Evolutionary conservation across 768 basidiomycete genomes (phyloP), one percentile per base, ranked within the genome.

Genomic region (Daedaleopsis sinensis): DNA sequence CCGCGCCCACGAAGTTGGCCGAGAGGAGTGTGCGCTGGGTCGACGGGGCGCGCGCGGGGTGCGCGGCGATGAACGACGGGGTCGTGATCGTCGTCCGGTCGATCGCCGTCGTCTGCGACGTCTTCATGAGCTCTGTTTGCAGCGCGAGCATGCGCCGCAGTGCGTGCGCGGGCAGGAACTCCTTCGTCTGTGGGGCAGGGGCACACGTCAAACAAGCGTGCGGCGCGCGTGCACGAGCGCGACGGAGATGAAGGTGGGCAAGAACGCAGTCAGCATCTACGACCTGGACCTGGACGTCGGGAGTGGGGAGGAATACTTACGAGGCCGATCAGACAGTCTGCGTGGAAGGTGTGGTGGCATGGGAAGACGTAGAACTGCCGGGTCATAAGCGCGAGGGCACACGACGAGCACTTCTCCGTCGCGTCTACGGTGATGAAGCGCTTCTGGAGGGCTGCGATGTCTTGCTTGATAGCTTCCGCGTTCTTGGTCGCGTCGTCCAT

Each of bases 321-420:
- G 83, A 97, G 79, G 27, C 89, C 87, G 72, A 99, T 95, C 56
- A 98, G 80, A 77, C 97, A 98, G 72, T 99, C 96, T 7, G 94
- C 94, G 76, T 98, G 97, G 84, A 98, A 98, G 16, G 88, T 85
- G 73, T 99, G 97, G 68, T 95, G 93, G 75, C 97, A 98, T 47
- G 97, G 97, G 77, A 99, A 99, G 50, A 96, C 94, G 74, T 99
- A 99, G 74, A 98, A 98, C 70, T 98, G 96, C 65, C 96, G 80
- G 23, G 87, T 90, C 55, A 98, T 76, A 53, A 99, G 80, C 38
- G 87, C 78, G 63, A 84, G 81, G 9, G 84, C 82, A 75, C 97
- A 98, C 32, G 82, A 82, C 12, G 91, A 89, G 69, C 97, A 98
- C 67, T 85, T 85, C 67, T 98, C 97, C 63, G 86, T 86, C 9